Percentiles rank a stretch among this genome's conserved stretches.
Conservation (phyloP, 257 asterid genomes). For the Buddleja alternifolia region DNA sequence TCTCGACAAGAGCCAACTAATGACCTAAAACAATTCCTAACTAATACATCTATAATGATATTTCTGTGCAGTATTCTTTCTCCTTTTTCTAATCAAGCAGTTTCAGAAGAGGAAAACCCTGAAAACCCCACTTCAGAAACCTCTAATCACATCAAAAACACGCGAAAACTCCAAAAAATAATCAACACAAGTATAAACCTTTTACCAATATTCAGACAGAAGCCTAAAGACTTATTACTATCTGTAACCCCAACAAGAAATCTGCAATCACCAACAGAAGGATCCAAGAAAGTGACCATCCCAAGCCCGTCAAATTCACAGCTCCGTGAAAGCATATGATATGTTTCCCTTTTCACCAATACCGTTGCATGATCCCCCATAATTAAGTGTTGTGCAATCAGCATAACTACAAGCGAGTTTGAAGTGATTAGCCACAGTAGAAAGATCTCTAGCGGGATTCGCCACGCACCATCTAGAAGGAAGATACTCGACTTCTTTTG, state of each 20-base stretch:
- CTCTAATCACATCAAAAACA: conserved; percentile 38
- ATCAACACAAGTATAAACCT: conserved; percentile 31
- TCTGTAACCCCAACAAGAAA: conserved; percentile 85
- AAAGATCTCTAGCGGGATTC: conserved; percentile 69
- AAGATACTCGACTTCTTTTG: conserved; percentile 71
- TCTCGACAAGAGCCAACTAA: conserved; percentile 21
- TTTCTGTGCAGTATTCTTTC: conserved; percentile 48
- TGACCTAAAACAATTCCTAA: conserved; percentile 26
- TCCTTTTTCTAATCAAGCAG: conserved; percentile 15
- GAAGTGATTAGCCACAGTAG: conserved; percentile 61
- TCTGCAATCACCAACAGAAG: conserved; percentile 77
- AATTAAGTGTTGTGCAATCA: conserved; percentile 82
- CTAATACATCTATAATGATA: conserved; percentile 35
- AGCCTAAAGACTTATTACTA: conserved; percentile 39
- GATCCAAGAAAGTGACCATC: conserved; percentile 88
- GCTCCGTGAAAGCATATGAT: conserved; percentile 80
- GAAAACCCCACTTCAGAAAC: conserved; percentile 41
- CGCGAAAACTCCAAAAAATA: conserved; percentile 40
- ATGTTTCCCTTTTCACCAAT: conserved; percentile 80
- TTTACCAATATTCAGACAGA: conserved; percentile 24
- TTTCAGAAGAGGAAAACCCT: conserved; percentile 40
- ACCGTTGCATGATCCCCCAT: conserved; percentile 83
- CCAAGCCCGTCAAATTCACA: conserved; percentile 97
- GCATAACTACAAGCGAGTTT: conserved; percentile 79
- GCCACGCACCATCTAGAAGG: conserved; percentile 95